Evolutionary conservation across 345 rosid species (phyloP), one percentile per base, ranked within the genome.

Genomic region (Populus pruinosa): DNA sequence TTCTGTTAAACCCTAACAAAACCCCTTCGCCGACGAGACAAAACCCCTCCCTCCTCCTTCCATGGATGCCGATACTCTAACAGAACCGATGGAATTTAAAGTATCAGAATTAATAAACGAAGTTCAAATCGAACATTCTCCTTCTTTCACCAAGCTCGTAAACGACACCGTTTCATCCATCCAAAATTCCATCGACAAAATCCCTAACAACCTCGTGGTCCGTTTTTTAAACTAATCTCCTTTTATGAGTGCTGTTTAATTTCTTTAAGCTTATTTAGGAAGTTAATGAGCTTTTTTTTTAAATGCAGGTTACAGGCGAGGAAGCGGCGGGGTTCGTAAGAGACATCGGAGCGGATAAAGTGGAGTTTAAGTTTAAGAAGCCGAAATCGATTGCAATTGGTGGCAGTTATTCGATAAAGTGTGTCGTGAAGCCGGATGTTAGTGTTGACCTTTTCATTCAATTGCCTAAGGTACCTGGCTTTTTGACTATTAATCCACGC

Each of bases 301-400:
- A 25, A 10, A 70, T 8, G 79, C 86, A 93, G 97, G 95, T 91
- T 75, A 85, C 86, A 3, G 89, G 88, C 23, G 91, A 87, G 68
- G 79, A 85, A 74, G 96, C 96, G 74, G 82, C 92, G 0, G 84
- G 81, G 64, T 93, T 96, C 79, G 92, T 92, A 49, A 82, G 82
- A 44, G 98, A 93, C 71, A 82, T 91, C 73, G 93, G 94, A 5
- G 94, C 93, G 0, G 99, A 91, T 77, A 93, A 92, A 80, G 93
- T 86, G 35, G 93, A 91, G 33, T 93, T 93, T 81, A 90, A 70
- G 81, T 93, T 93, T 76, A 92, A 85, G 88, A 90, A 87, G 89
- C 97, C 97, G 12, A 82, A 77, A 56, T 83, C 85, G 39, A 67
- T 92, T 65, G 88, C 74, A 84, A 81, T 91, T 70, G 91, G 92